Evolutionary conservation across 2,329 filamentous ascomycete species (phyloP), one percentile per base, ranked within the genome.

Genomic region (Ilyonectria robusta): DNA sequence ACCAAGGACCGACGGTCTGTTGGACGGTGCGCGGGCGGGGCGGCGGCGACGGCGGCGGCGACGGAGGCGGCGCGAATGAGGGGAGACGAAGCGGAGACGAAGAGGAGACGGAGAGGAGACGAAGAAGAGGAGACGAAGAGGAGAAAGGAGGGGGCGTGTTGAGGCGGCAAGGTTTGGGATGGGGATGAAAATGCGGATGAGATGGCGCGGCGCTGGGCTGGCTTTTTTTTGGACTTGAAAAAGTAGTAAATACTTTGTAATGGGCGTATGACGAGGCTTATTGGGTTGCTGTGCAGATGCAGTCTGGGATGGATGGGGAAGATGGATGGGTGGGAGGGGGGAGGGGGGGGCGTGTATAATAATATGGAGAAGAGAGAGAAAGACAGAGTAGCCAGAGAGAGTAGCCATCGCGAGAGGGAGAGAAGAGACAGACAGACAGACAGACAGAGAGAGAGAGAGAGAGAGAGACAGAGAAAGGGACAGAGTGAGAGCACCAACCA

Each of bases 91-190:
- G 47, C 17, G 47, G 47, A 21, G 11, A 50, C 11, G n/a, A 37
- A 21, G 31, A 33, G 26, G 26, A 26, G 21, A 44, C 47, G 47
- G 33, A 33, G 47, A n/a, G 47, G 47, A 13, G 15, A 33, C n/a
- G n/a, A n/a, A n/a, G n/a, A n/a, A n/a, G n/a, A n/a, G n/a, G n/a
- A n/a, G n/a, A n/a, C n/a, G n/a, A n/a, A n/a, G n/a, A n/a, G n/a
- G n/a, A 54, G 35, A 42, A 54, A 42, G 21, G 59, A 50, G 48
- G 58, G 48, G 50, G 33, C 35, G 50, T 55, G 37, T 65, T 66
- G 54, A 71, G 69, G 67, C 69, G 70, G 63, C 44, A 72, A 69
- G 63, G 69, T 72, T 72, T 42, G 29, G 44, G 68, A 48, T 11
- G 40, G 46, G 62, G 57, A 61, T 55, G 60, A 31, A 23, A 33